Evolutionary conservation across 148 eudicot genomes (phyloP).

Genomic region (Pharnaceum exiguum): DNA sequence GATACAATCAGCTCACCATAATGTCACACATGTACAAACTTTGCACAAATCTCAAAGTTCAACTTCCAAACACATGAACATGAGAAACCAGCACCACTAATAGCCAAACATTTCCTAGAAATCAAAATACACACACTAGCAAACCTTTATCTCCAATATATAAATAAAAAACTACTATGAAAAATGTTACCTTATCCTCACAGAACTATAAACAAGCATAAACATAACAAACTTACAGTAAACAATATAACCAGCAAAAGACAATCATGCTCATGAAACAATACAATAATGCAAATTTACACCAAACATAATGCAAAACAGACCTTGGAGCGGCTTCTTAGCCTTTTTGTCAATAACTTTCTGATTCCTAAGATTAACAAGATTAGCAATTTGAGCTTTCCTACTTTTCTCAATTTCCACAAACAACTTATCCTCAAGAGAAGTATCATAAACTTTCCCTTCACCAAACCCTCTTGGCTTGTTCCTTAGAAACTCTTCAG

Average conservation of each 20-base stretch:
- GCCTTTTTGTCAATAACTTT: constrained; percentile 24
- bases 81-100: not conserved
- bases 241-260: not conserved
- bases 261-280: not conserved
- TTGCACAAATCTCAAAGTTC: too few species aligned
- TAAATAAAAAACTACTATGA: not conserved
- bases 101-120: not conserved
- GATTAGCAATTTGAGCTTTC: constrained; percentile 61
- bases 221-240: not conserved
- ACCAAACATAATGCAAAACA: not conserved
- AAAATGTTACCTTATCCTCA: not conserved
- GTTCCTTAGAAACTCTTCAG: constrained; percentile 51
- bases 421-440: constrained; percentile 68
- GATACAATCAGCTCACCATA: too few species aligned
- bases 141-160: not conserved
- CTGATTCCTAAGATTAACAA: constrained; percentile 56
- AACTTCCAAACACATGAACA: not conserved
- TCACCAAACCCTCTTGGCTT: constrained; percentile 90
- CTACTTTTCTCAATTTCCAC: constrained; percentile 72
- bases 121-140: not conserved
- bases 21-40: too few species aligned
- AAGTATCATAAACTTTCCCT: constrained; percentile 84
- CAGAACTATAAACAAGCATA: not conserved
- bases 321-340: constrained; percentile 19
- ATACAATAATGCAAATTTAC: not conserved